Conservation (phyloP, 78 protist species). For the Mantamonas sphyraenae region DNA sequence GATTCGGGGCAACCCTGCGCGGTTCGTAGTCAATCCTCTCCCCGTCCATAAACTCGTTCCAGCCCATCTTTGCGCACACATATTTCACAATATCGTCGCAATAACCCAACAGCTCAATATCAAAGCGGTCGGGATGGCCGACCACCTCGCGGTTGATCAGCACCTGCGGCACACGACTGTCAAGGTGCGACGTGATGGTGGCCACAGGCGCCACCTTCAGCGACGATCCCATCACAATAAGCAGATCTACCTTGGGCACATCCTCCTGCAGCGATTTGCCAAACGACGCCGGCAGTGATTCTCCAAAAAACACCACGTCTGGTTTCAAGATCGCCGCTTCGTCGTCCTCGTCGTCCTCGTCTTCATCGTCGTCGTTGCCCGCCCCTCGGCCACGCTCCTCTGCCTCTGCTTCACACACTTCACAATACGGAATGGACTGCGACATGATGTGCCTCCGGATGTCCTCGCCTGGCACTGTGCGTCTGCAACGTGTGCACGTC, state of each 20-base stretch:
- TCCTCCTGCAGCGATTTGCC: not conserved
- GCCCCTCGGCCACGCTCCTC: not conserved
- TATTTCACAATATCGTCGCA: not conserved
- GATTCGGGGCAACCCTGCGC: too few species aligned
- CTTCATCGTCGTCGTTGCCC: not conserved
- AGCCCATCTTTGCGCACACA: too few species aligned
- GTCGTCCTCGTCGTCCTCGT: not conserved
- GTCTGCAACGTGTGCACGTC: conserved; percentile 14
- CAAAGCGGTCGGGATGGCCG: conserved; percentile 16
- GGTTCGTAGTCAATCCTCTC: too few species aligned
- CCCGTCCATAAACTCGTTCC: too few species aligned
- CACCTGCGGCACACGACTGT: conserved; percentile 29
- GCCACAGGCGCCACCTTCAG: conserved; percentile 22
- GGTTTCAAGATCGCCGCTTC: conserved; percentile 24
- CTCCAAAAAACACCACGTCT: conserved; percentile 51
- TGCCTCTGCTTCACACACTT: not conserved
- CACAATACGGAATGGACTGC: not conserved
- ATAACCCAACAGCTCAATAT: conserved; percentile 6
- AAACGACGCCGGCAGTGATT: conserved; percentile 21
- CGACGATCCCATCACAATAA: conserved; percentile 42
- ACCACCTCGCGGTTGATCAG: conserved; percentile 65
- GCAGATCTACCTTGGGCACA: conserved; percentile 12
- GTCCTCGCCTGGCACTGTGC: not conserved
- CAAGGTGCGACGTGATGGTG: not conserved
- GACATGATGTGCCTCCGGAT: not conserved